Conservation (phyloP, 192 early-diverging fungal genomes). For the Backusella mclennaniae region DNA sequence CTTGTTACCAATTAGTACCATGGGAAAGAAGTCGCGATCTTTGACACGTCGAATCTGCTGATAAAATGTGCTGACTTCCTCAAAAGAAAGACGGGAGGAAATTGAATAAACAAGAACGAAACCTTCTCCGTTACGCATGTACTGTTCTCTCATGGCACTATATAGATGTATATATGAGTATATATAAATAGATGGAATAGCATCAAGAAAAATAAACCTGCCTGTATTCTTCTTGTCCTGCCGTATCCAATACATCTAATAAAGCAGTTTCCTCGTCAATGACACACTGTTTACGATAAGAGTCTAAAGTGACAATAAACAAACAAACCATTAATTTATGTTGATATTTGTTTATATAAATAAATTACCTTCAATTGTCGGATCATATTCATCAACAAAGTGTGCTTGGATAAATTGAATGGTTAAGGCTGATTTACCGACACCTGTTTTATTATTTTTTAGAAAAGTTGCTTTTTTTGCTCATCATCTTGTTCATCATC, state of each 20-base stretch:
- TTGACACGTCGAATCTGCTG: constrained; percentile 81
- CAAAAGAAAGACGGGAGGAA: constrained; percentile 68
- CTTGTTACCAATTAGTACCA: constrained; percentile 88
- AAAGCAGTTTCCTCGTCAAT: constrained; percentile 88
- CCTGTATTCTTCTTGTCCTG: constrained; percentile 92
- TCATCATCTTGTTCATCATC: no score
- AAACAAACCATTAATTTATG: neutral
- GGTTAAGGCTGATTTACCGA: constrained; percentile 80
- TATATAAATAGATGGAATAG: neutral
- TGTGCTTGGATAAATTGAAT: constrained; percentile 81
- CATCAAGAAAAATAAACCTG: neutral
- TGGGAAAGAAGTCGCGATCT: constrained; percentile 71
- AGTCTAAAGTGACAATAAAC: constrained; percentile 53
- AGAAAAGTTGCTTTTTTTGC: no score
- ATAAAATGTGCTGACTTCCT: constrained; percentile 71
- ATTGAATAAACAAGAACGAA: constrained; percentile 88
- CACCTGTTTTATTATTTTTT: constrained; percentile 29
- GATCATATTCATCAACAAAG: constrained; percentile 92
- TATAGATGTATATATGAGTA: neutral
- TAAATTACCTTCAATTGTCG: constrained; percentile 78
- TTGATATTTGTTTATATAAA: neutral
- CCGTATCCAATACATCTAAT: constrained; percentile 95
- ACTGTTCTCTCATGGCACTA: constrained; percentile 66
- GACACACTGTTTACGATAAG: constrained; percentile 95
- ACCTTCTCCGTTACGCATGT: constrained; percentile 83